Base-by-base conservation (phyloP, 1,284 basidiomycete species). In the Irpex rosettiformis region DNA sequence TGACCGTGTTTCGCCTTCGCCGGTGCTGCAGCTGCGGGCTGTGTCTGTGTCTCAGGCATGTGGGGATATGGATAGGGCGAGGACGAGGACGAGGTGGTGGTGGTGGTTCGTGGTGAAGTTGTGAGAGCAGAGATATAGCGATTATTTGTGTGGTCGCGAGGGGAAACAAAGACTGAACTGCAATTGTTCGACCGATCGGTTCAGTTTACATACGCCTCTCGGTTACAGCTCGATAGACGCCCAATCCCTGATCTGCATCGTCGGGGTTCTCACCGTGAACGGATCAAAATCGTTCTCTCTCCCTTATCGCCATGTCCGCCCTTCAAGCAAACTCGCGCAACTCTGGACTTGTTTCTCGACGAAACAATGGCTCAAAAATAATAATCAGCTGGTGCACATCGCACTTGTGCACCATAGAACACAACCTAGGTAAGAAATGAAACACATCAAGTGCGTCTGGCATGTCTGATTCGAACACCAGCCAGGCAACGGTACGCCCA, bases 1-100 rank as follows among this genome's bases (percentile, higher is more conserved):
- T 85, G 80, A 37, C 74, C 71, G 58, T 86, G 83, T 74, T 88
- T 89, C 29, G 84, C 73, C 71, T 84, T 86, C 43, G 79, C 66
- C 24, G 72, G 62, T 28, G 73, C 63, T 8, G 66, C 65, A 18
- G 60, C 57, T n/a, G 63, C 63, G 16, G 67, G 62, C 58, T 67
- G 67, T 21, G 66, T 57, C 58, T 69, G 67, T 42, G 54, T 58
- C 55, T 70, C 67, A 56, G 70, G 67, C 71, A 71, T 72, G 54
- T n/a, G 29, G 58, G 53, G 28, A 51, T 21, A 58, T n/a, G 55
- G 18, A 58, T 55, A 45, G 51, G 57, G 63, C 56, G 55, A 55
- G 45, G 63, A 47, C 42, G 61, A 54, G 62, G 56, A 43, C 18
- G 53, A 33, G 57, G 57, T 49, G 52, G 52, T 48, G 22, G 53